These are phyloP conservation scores for Chimonanthus praecox DNA, from an alignment of 164 flowering plant genomes.

Conservation along the genomic window DNA sequence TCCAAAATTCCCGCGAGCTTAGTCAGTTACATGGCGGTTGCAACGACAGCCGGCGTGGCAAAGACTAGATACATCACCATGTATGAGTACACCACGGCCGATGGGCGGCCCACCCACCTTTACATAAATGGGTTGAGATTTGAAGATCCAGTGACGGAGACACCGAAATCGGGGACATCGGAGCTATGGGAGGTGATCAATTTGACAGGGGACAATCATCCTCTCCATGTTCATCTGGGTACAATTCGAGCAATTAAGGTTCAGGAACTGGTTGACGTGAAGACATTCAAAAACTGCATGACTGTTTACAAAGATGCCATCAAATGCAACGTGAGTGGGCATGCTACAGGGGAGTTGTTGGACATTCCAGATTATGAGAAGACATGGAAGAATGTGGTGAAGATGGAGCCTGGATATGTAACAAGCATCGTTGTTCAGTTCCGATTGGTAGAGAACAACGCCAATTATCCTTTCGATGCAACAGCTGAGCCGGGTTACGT, in stretches of 20 bases:
- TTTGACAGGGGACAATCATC: slow-evolving; percentile 88
- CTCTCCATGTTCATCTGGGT: slow-evolving; percentile 82
- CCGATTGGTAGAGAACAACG: slow-evolving; percentile 44
- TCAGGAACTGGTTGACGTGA: slow-evolving; percentile 36
- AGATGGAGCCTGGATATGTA: slow-evolving; percentile 62
- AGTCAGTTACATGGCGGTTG: slow-evolving; percentile 35
- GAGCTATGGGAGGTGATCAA: slow-evolving; percentile 92
- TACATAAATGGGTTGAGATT: slow-evolving; percentile 58
- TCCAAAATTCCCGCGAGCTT: slow-evolving; percentile 36
- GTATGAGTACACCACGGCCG: slow-evolving; percentile 72
- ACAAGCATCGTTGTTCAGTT: slow-evolving; percentile 65
- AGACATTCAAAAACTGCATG: slow-evolving; percentile 65
- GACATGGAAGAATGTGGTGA: slow-evolving; percentile 92
- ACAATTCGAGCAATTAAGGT: slow-evolving; percentile 53
- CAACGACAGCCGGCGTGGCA: slow-evolving; percentile 28
- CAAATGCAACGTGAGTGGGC: slow-evolving; percentile 44
- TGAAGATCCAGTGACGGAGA: slow-evolving; percentile 73
- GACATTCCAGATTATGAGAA: slow-evolving; percentile 50
- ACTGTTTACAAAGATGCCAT: slow-evolving; percentile 47
- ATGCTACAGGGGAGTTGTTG: slow-evolving; percentile 45
- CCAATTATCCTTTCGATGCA: slow-evolving; percentile 66
- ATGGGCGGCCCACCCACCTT: slow-evolving; percentile 70
- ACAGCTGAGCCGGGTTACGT: slow-evolving; percentile 80
- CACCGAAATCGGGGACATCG: slow-evolving; percentile 48
- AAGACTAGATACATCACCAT: slow-evolving; percentile 56